Percentiles rank a stretch among this genome's conserved stretches.
phyloP scores from a whole-genome alignment of 1,284 basidiomycete genomes.

The Ceratobasidium sp. region DNA sequence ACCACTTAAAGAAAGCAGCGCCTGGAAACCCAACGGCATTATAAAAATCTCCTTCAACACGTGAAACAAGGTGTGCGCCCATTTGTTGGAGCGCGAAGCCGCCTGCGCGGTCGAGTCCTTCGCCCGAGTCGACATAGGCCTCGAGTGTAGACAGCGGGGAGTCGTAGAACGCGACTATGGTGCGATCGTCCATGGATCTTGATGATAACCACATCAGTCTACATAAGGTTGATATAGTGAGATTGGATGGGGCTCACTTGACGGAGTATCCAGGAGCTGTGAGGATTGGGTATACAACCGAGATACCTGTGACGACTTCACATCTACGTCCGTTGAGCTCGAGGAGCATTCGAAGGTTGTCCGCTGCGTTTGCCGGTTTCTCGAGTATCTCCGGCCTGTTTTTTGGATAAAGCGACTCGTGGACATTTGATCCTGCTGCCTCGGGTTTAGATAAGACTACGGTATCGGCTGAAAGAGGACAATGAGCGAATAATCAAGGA shows the following conservation, averaged over 20 bases:
- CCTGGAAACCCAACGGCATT: conserved; percentile 94
- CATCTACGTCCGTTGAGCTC: conserved; percentile 87
- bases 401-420: conserved; percentile 61
- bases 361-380: conserved; percentile 82
- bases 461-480: conserved; percentile 80
- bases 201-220: not conserved
- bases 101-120: conserved; percentile 91
- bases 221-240: conserved; percentile 8
- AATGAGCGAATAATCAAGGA: not conserved
- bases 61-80: conserved; percentile 81
- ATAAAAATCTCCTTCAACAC: conserved; percentile 91
- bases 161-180: conserved; percentile 82
- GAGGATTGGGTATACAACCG: conserved; percentile 84
- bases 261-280: conserved; percentile 87
- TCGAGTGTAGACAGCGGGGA: conserved; percentile 72
- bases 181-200: conserved; percentile 85
- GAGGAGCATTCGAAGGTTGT: conserved; percentile 88
- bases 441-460: conserved; percentile 85
- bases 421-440: conserved; percentile 62
- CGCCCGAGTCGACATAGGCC: conserved; percentile 89
- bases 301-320: conserved; percentile 91
- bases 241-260: conserved; percentile 63
- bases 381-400: conserved; percentile 81
- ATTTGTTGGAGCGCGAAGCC: conserved; percentile 93
- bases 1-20: conserved; percentile 76